Evolutionary conservation across 2,329 filamentous ascomycete genomes (phyloP).

Genomic region (Colletotrichum plurivorum): DNA sequence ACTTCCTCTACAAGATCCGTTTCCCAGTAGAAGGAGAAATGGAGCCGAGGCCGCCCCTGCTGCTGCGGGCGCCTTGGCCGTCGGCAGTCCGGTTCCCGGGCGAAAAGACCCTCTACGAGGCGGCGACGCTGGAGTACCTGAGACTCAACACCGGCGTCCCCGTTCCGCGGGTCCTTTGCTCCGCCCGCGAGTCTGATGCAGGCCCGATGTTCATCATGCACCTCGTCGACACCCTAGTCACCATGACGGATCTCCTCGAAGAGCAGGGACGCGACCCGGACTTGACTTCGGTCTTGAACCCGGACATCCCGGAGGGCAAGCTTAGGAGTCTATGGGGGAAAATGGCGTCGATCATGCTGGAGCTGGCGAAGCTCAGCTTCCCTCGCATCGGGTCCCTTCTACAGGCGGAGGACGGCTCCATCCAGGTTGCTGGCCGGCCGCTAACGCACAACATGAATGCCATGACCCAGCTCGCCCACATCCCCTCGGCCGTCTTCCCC

Average conservation of each 20-base stretch:
- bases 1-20: conserved; percentile 37
- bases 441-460: conserved; percentile 60
- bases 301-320: conserved; percentile 46
- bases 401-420: conserved; percentile 44
- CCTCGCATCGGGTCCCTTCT: conserved; percentile 55
- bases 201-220: conserved; percentile 50
- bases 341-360: conserved; percentile 56
- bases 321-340: conserved; percentile 51
- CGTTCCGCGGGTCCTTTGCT: conserved; percentile 25
- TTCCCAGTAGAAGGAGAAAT: conserved; percentile 10
- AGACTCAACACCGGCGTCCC: conserved; percentile 21
- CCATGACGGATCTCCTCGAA: conserved; percentile 42
- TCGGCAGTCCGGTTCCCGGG: conserved; percentile 36
- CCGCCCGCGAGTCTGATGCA: conserved; percentile 42
- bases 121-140: conserved; percentile 32
- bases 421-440: conserved; percentile 50
- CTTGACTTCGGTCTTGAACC: background rate
- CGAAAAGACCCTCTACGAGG: conserved; percentile 40
- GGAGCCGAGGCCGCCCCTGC: conserved; percentile 8
- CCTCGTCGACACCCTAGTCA: conserved; percentile 43
- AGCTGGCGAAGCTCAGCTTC: conserved; percentile 53
- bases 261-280: background rate
- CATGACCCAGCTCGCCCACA: conserved; percentile 47
- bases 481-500: conserved; percentile 44
- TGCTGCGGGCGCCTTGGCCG: conserved; percentile 38